Evolutionary conservation across 2,329 filamentous ascomycete species (phyloP).

Genomic region (Bipolaris gigantea): DNA sequence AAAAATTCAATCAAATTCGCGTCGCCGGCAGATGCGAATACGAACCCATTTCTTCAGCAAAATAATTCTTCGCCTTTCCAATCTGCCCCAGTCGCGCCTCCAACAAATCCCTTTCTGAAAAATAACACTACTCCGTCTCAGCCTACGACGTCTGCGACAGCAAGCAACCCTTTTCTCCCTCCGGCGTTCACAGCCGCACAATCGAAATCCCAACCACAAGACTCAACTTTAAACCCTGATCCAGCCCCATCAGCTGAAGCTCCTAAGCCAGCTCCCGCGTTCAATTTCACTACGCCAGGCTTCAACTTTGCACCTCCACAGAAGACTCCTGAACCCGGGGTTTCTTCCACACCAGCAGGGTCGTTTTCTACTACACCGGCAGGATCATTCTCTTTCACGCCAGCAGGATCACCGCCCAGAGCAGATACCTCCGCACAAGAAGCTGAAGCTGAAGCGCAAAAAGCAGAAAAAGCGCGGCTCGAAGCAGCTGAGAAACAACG

Average conservation of each 20-base stretch:
- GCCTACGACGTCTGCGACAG: background rate
- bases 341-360: conserved; percentile 18
- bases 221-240: background rate
- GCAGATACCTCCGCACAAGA: conserved; percentile 13
- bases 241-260: conserved; percentile 5
- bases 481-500: conserved; percentile 17
- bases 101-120: conserved; percentile 13
- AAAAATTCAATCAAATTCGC: conserved; percentile 35
- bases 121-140: background rate
- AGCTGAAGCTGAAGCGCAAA: conserved; percentile 4
- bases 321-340: conserved; percentile 4
- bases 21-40: conserved; percentile 4
- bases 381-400: conserved; percentile 16
- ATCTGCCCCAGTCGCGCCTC: background rate
- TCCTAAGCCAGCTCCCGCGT: conserved; percentile 6
- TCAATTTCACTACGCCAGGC: conserved; percentile 6
- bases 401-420: conserved; percentile 17
- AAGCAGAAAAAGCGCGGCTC: conserved; percentile 15
- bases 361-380: conserved; percentile 18
- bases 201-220: background rate
- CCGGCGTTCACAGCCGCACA: background rate
- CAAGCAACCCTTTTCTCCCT: conserved; percentile 8
- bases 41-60: conserved; percentile 16
- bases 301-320: background rate
- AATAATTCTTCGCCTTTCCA: background rate